Percentiles rank a stretch among this genome's conserved stretches.
Evolutionary conservation across 768 basidiomycete genomes (phyloP).

Genomic region (Panaeolus papilionaceus): DNA sequence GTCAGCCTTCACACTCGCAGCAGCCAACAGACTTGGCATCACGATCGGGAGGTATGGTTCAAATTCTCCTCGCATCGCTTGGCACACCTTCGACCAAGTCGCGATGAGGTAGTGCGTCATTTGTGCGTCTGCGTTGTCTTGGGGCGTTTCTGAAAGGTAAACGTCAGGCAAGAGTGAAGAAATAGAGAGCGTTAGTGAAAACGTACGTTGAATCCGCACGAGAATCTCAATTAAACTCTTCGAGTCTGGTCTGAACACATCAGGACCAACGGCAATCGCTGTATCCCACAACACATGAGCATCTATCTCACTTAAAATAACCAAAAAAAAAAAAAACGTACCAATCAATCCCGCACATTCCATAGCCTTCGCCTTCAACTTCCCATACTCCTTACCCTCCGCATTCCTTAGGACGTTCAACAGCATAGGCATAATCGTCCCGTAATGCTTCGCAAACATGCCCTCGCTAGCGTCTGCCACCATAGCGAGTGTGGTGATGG

Average conservation of each 20-base stretch:
- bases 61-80: slow-evolving; percentile 84
- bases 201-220: slow-evolving; percentile 78
- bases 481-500: slow-evolving; percentile 88
- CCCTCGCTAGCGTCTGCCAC: slow-evolving; percentile 85
- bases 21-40: slow-evolving; percentile 77
- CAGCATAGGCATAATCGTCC: slow-evolving; percentile 81
- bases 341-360: slow-evolving; percentile 90
- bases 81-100: slow-evolving; percentile 91
- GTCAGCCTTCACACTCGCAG: slow-evolving; percentile 83
- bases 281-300: neutral
- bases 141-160: slow-evolving; percentile 56
- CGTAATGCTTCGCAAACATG: slow-evolving; percentile 83
- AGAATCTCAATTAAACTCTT: slow-evolving; percentile 73
- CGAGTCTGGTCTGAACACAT: slow-evolving; percentile 80
- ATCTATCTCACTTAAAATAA: neutral
- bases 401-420: slow-evolving; percentile 78
- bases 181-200: neutral
- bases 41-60: slow-evolving; percentile 87
- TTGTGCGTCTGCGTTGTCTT: slow-evolving; percentile 76
- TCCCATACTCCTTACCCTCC: slow-evolving; percentile 67
- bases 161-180: neutral
- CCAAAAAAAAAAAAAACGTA: slow-evolving; percentile 43
- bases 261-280: slow-evolving; percentile 89
- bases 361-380: slow-evolving; percentile 84
- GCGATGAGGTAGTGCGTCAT: slow-evolving; percentile 78